phyloP scores from a whole-genome alignment of 352 stramenopile genomes.

The Globisporangium parvum region DNA sequence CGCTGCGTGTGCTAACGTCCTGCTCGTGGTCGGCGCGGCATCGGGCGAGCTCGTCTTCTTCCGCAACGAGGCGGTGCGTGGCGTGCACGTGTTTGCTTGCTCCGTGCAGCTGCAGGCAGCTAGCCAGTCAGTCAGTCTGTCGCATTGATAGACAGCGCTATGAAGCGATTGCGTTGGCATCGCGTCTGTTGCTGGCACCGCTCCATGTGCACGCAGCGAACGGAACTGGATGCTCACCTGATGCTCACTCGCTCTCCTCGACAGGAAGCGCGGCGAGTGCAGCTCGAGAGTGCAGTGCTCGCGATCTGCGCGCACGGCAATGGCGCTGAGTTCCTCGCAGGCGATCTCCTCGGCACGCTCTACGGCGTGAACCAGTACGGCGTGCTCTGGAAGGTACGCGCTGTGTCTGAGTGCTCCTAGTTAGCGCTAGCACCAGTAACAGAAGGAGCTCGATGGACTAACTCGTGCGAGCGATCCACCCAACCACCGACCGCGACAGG shows the following conservation, averaged over 20 bases:
- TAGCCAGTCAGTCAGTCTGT: too few relatives aligned
- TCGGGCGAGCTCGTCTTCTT: conserved; percentile 43
- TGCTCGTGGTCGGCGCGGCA: conserved; percentile 35
- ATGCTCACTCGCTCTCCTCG: not conserved
- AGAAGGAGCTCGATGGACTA: not conserved
- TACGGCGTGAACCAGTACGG: conserved; percentile 52
- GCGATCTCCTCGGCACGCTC: conserved; percentile 33
- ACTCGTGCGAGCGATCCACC: not conserved
- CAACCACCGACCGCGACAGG: not conserved
- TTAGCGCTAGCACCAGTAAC: too few relatives aligned
- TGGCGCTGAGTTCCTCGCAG: conserved; percentile 34
- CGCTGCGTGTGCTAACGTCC: conserved; percentile 14
- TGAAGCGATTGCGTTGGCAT: not conserved
- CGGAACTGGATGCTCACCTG: not conserved
- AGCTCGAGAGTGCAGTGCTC: conserved; percentile 39
- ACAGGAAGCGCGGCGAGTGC: conserved; percentile 46
- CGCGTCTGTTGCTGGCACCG: not conserved
- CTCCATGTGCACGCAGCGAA: not conserved
- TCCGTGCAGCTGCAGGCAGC: too few relatives aligned
- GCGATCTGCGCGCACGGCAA: conserved; percentile 23
- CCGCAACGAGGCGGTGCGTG: conserved; percentile 24
- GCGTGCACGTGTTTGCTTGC: not conserved
- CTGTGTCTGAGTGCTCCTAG: not conserved
- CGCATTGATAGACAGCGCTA: too few relatives aligned
- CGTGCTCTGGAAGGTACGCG: conserved; percentile 41